Conservation (phyloP, 2,329 filamentous ascomycete species). For the Penicillium sumatraense region DNA sequence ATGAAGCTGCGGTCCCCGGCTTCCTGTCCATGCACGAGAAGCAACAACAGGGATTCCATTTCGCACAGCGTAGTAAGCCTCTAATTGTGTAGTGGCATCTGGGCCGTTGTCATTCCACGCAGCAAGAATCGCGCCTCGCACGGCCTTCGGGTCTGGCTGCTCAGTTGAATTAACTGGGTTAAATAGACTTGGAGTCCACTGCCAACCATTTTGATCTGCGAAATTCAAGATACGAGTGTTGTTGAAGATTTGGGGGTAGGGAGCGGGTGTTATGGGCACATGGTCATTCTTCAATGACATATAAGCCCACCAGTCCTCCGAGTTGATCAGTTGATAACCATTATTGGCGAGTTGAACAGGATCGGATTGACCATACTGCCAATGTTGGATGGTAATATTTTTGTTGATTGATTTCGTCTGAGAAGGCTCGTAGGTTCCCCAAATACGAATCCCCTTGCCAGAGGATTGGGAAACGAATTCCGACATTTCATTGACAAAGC, state of each 20-base stretch:
- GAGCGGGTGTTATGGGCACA: constrained; percentile 54
- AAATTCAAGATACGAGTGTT: constrained; percentile 55
- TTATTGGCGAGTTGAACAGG: constrained; percentile 52
- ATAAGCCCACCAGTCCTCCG: constrained; percentile 60
- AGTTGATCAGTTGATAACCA: constrained; percentile 58
- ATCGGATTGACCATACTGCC: constrained; percentile 60
- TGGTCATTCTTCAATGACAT: constrained; percentile 61
- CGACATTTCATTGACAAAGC: constrained; percentile 59
- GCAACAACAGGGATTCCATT: constrained; percentile 57
- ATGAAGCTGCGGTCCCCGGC: constrained; percentile 48
- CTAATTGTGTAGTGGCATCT: constrained; percentile 56
- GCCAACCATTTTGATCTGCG: constrained; percentile 48
- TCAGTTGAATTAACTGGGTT: constrained; percentile 54
- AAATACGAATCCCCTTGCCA: constrained; percentile 57
- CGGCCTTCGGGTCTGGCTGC: constrained; percentile 49
- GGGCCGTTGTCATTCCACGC: constrained; percentile 62
- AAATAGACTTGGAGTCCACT: constrained; percentile 57
- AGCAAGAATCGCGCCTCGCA: constrained; percentile 56
- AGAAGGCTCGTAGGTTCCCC: constrained; percentile 60
- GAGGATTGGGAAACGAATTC: constrained; percentile 48
- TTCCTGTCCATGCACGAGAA: constrained; percentile 60
- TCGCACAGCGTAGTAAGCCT: constrained; percentile 58
- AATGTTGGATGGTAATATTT: constrained; percentile 60
- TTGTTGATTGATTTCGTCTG: constrained; percentile 45
- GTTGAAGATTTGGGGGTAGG: constrained; percentile 55